Percentiles rank a stretch among this genome's conserved stretches.
Evolutionary conservation across 169 alveolate species (phyloP).

Genomic region (Eimeria maxima): DNA sequence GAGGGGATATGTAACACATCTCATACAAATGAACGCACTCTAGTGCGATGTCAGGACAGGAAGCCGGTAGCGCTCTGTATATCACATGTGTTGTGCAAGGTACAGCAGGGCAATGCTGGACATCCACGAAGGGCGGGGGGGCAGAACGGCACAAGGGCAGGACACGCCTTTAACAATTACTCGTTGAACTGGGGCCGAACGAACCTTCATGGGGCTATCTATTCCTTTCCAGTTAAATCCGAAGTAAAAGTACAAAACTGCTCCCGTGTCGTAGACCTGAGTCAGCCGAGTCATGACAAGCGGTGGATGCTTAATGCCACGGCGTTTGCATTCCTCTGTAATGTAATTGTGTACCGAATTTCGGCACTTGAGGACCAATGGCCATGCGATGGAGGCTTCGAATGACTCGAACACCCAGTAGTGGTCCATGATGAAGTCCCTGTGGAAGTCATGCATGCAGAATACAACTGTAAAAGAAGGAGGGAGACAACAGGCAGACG

Average conservation of each 20-base stretch:
- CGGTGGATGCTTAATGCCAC: constrained; percentile 87
- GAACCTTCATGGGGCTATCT: constrained; percentile 86
- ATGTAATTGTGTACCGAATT: constrained; percentile 84
- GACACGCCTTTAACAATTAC: neutral
- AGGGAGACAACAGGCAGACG: neutral
- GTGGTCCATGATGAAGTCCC: constrained; percentile 82
- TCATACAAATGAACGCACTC: neutral
- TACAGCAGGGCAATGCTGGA: neutral
- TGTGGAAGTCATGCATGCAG: neutral
- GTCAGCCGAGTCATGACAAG: constrained; percentile 90
- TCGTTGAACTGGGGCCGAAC: neutral
- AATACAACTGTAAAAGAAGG: neutral
- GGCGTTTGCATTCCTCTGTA: constrained; percentile 85
- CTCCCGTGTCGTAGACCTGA: constrained; percentile 92
- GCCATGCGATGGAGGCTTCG: constrained; percentile 92
- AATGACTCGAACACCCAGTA: constrained; percentile 82
- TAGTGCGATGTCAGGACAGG: neutral
- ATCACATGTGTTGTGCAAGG: neutral
- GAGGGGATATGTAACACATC: neutral
- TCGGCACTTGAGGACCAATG: constrained; percentile 86
- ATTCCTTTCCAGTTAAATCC: constrained; percentile 87
- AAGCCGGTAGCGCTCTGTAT: neutral
- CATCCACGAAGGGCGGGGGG: neutral
- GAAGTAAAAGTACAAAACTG: constrained; percentile 92
- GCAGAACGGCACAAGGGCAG: neutral